Conservation (phyloP, 179 eudicot genomes). For the Beta lomatogona region DNA sequence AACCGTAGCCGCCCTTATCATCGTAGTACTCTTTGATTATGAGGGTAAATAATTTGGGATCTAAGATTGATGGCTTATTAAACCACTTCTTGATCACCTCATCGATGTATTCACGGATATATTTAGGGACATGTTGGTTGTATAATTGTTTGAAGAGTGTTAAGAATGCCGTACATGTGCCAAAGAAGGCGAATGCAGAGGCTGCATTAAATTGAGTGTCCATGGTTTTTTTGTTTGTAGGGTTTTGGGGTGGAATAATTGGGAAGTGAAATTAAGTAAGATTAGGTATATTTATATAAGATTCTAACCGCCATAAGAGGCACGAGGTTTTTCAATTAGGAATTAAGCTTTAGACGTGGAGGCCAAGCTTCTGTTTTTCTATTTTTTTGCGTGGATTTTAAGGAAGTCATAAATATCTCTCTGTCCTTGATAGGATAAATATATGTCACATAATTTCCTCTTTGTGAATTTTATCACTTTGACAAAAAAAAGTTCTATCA, state of each 20-base stretch:
- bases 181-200: constrained; percentile 38
- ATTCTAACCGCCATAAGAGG: background rate
- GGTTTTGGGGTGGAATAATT: background rate
- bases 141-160: constrained; percentile 35
- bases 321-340: background rate
- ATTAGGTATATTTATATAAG: background rate
- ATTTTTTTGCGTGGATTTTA: too few species aligned
- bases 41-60: constrained; percentile 25
- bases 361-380: too few species aligned
- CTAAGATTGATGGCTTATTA: background rate
- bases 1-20: constrained; percentile 5
- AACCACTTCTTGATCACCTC: constrained; percentile 2
- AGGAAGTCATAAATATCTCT: too few species aligned
- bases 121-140: constrained; percentile 40
- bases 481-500: too few species aligned
- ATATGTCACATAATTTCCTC: background rate
- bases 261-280: background rate
- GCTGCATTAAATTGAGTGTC: constrained; percentile 25
- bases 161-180: constrained; percentile 39
- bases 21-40: constrained; percentile 32
- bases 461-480: too few species aligned
- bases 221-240: background rate
- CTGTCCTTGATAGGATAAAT: background rate
- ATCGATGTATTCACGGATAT: constrained; percentile 26
- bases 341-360: too few species aligned